Percentiles rank a stretch among this genome's conserved stretches.
These are phyloP conservation scores for Fomitopsis palustris DNA, from an alignment of 1,284 basidiomycete genomes.

Conservation along the genomic window DNA sequence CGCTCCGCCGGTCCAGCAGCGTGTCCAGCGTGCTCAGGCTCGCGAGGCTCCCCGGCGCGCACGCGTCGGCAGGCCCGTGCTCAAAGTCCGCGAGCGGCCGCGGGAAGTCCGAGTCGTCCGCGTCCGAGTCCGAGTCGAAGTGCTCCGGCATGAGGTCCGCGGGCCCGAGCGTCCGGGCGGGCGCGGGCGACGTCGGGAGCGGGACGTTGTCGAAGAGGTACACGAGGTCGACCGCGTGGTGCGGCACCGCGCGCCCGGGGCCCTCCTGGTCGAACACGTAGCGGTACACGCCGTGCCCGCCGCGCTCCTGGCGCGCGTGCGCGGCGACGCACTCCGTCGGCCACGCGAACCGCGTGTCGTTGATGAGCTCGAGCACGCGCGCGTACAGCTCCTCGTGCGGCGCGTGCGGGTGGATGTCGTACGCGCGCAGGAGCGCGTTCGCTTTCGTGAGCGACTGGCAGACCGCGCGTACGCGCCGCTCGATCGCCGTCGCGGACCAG, in stretches of 20 bases:
- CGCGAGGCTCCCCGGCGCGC: conserved; percentile 22
- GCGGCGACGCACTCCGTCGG: conserved; percentile 58
- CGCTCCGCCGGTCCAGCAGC: conserved; percentile 18
- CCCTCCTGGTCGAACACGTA: conserved; percentile 79
- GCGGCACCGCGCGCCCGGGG: conserved; percentile 55
- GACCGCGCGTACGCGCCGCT: conserved; percentile 65
- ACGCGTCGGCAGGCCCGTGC: conserved; percentile 34
- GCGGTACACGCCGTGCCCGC: conserved; percentile 61
- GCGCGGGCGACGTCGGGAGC: conserved; percentile 18
- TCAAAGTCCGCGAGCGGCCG: conserved; percentile 2
- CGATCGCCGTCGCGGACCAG: conserved; percentile 58
- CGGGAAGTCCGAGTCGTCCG: not conserved
- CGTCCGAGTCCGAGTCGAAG: not conserved
- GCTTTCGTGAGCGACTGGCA: conserved; percentile 65
- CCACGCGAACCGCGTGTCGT: conserved; percentile 71
- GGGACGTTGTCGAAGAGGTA: conserved; percentile 76
- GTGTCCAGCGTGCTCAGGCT: conserved; percentile 8
- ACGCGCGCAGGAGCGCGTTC: conserved; percentile 56
- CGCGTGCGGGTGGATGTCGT: conserved; percentile 61
- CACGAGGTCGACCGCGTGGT: conserved; percentile 66
- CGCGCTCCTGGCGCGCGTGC: conserved; percentile 39
- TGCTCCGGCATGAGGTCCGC: conserved; percentile 2
- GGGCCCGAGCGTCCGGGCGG: not conserved
- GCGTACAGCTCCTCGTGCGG: conserved; percentile 61
- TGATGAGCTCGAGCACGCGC: conserved; percentile 63